phyloP scores from a whole-genome alignment of 805 yeast genomes.

The Scheffersomyces coipomensis region DNA sequence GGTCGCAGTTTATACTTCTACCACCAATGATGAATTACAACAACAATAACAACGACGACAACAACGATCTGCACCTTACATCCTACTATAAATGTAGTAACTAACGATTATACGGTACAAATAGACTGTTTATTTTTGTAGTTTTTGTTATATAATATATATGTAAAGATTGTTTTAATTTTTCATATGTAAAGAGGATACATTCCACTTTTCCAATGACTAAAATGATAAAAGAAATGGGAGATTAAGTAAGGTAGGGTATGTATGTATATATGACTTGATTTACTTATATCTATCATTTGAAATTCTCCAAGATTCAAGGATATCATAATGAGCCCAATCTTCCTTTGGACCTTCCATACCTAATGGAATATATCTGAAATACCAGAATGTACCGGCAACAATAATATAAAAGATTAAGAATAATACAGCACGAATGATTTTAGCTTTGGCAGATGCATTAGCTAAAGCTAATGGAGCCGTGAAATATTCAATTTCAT shows the following conservation, averaged over 20 bases:
- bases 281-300: conserved; percentile 31
- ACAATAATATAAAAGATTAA: conserved; percentile 29
- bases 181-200: too few species aligned
- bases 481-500: conserved; percentile 51
- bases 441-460: conserved; percentile 11
- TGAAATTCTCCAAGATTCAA: conserved; percentile 41
- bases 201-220: too few species aligned
- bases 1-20: too few species aligned
- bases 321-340: conserved; percentile 38
- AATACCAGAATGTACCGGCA: conserved; percentile 41
- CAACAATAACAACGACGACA: not conserved
- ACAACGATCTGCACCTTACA: not conserved
- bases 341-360: conserved; percentile 43
- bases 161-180: too few species aligned
- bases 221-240: too few species aligned
- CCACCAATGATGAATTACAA: too few species aligned
- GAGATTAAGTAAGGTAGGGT: too few species aligned
- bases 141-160: too few species aligned
- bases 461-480: conserved; percentile 17
- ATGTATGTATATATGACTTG: not conserved
- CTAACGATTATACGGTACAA: too few species aligned
- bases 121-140: too few species aligned
- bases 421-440: conserved; percentile 22
- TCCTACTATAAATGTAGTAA: too few species aligned
- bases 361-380: conserved; percentile 40